Evolutionary conservation across 1,284 basidiomycete species (phyloP).

Genomic region (Lentinula novae-zelandiae): DNA sequence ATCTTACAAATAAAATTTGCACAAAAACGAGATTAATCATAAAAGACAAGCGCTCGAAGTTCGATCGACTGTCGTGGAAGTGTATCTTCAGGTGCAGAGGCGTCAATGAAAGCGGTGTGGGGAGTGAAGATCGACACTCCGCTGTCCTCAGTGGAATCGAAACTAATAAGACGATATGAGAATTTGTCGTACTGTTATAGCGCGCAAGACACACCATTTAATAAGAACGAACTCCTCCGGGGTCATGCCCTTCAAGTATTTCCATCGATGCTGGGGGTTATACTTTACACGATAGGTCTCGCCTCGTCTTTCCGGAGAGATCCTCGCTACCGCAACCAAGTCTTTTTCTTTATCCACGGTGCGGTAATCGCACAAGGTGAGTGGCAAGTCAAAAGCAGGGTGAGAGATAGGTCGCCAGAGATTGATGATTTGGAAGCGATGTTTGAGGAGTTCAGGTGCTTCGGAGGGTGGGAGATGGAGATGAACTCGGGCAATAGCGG

Average conservation of each 20-base stretch:
- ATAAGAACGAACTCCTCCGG: slow-evolving; percentile 44
- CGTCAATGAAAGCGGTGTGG: slow-evolving; percentile 38
- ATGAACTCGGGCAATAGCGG: slow-evolving; percentile 45
- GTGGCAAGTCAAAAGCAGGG: slow-evolving; percentile 47
- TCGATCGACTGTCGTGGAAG: slow-evolving; percentile 46
- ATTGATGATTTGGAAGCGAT: slow-evolving; percentile 61
- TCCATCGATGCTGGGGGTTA: slow-evolving; percentile 39
- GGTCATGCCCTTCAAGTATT: slow-evolving; percentile 39
- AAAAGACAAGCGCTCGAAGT: slow-evolving; percentile 46
- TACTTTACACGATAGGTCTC: slow-evolving; percentile 29
- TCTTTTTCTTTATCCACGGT: slow-evolving; percentile 41
- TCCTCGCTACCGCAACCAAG: slow-evolving; percentile 39
- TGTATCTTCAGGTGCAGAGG: slow-evolving; percentile 37
- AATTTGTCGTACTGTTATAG: slow-evolving; percentile 3
- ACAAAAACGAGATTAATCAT: slow-evolving; percentile 23
- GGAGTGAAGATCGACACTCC: slow-evolving; percentile 37
- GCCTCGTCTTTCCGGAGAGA: slow-evolving; percentile 34
- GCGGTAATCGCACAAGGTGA: slow-evolving; percentile 55
- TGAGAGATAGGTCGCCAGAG: slow-evolving; percentile 58
- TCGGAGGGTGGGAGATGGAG: slow-evolving; percentile 48
- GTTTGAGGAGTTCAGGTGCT: slow-evolving; percentile 38
- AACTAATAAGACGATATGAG: slow-evolving; percentile 19
- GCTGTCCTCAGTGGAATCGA: slow-evolving; percentile 30
- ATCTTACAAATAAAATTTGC: neutral
- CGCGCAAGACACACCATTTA: slow-evolving; percentile 36